Conservation (phyloP, 495 filamentous ascomycete genomes). For the Annulohypoxylon maeteangense region DNA sequence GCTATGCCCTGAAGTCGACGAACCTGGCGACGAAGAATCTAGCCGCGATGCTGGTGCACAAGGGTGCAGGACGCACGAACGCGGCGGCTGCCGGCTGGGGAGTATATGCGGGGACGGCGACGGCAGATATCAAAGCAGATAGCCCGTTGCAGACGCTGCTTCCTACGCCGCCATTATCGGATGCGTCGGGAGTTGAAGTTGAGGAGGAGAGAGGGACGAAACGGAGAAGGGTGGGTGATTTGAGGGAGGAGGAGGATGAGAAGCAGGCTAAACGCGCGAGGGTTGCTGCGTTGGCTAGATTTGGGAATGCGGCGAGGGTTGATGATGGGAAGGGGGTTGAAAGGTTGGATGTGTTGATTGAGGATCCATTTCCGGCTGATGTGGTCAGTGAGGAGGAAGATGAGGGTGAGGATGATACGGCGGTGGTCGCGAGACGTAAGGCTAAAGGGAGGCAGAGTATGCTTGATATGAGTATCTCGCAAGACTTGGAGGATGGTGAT, state of each 20-base stretch:
- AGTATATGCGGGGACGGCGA: slow-evolving; percentile 74
- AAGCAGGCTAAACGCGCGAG: slow-evolving; percentile 55
- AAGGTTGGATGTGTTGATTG: slow-evolving; percentile 67
- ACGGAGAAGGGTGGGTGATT: slow-evolving; percentile 37
- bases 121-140: slow-evolving; percentile 55
- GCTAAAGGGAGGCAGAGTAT: slow-evolving; percentile 47
- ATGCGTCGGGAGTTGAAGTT: slow-evolving; percentile 47
- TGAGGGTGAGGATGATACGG: slow-evolving; percentile 47
- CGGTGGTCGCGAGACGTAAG: slow-evolving; percentile 33
- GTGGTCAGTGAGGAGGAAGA: slow-evolving; percentile 33
- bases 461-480: slow-evolving; percentile 42
- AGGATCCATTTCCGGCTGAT: slow-evolving; percentile 64
- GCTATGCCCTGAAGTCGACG: slow-evolving; percentile 73
- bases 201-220: slow-evolving; percentile 13
- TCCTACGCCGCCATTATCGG: slow-evolving; percentile 50
- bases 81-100: slow-evolving; percentile 79
- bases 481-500: slow-evolving; percentile 42
- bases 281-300: slow-evolving; percentile 63
- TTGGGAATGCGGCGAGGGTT: slow-evolving; percentile 60
- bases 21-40: slow-evolving; percentile 75
- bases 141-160: slow-evolving; percentile 67
- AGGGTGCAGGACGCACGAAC: slow-evolving; percentile 74
- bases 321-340: slow-evolving; percentile 69
- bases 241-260: slow-evolving; percentile 48
- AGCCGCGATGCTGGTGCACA: slow-evolving; percentile 68